Evolutionary conservation across 768 basidiomycete species (phyloP).

Genomic region (Peribolospora baueri): DNA sequence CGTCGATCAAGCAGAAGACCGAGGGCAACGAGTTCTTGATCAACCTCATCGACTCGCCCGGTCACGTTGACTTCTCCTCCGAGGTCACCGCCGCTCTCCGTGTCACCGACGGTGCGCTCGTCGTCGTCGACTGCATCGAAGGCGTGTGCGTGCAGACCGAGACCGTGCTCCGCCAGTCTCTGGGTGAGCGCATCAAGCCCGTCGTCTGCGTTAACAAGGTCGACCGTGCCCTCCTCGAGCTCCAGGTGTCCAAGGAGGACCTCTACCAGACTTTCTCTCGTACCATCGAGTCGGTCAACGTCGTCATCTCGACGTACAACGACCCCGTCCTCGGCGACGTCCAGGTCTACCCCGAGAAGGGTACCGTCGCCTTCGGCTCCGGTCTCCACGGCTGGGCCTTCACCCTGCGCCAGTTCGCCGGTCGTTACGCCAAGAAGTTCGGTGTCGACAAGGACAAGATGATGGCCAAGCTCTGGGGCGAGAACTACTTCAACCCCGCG

Average conservation of each 20-base stretch:
- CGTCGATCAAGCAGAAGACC: slow-evolving; percentile 78
- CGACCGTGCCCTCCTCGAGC: slow-evolving; percentile 93
- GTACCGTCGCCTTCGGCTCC: slow-evolving; percentile 95
- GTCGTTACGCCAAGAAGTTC: slow-evolving; percentile 89
- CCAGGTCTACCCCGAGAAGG: slow-evolving; percentile 94
- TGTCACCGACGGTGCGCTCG: slow-evolving; percentile 97
- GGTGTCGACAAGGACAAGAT: slow-evolving; percentile 98
- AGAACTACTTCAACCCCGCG: slow-evolving; percentile 95
- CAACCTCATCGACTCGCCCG: slow-evolving; percentile 98
- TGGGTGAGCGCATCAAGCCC: slow-evolving; percentile 96
- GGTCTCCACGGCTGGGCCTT: slow-evolving; percentile 99
- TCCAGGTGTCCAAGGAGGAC: slow-evolving; percentile 88
- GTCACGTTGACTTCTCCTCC: slow-evolving; percentile 99
- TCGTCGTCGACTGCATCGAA: slow-evolving; percentile 97
- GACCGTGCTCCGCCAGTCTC: slow-evolving; percentile 90
- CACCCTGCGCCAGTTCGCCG: slow-evolving; percentile 91
- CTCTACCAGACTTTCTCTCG: slow-evolving; percentile 94
- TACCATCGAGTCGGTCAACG: slow-evolving; percentile 93
- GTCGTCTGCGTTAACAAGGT: slow-evolving; percentile 99
- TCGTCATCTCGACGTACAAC: slow-evolving; percentile 93
- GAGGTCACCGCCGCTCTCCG: slow-evolving; percentile 99
- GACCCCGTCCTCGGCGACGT: slow-evolving; percentile 85
- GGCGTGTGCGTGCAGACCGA: slow-evolving; percentile 99
- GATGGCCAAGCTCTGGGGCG: slow-evolving; percentile 94
- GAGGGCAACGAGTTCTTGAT: slow-evolving; percentile 90